Evolutionary conservation across 75 land plant genomes (phyloP).

Genomic region (Selaginella tamariscina): DNA sequence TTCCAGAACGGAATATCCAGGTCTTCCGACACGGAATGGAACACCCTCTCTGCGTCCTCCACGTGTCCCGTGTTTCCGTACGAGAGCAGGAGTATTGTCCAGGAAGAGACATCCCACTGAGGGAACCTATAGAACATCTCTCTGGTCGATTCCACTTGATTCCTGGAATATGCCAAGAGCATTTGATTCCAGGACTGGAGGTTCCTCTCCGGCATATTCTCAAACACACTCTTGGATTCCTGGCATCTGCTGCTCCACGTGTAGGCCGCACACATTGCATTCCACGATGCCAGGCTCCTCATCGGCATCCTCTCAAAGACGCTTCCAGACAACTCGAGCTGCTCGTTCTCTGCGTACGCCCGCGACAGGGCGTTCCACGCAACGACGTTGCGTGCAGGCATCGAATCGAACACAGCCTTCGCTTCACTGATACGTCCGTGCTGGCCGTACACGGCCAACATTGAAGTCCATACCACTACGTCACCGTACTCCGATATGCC

Average conservation of each 20-base stretch:
- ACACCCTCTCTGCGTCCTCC: not conserved
- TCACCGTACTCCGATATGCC: not conserved
- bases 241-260: not conserved
- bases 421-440: not conserved
- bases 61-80: not conserved
- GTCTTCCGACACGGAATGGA: not conserved
- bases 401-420: not conserved
- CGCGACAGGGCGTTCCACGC: not conserved
- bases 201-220: not conserved
- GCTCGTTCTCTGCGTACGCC: not conserved
- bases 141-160: not conserved
- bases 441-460: not conserved
- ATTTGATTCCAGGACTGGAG: not conserved
- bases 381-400: not conserved
- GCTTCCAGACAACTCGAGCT: not conserved
- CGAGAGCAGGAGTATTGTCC: not conserved
- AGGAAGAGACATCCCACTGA: not conserved
- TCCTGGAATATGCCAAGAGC: not conserved
- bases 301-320: not conserved
- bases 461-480: not conserved
- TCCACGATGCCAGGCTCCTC: not conserved
- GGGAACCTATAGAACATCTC: not conserved
- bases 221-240: not conserved
- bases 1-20: not conserved
- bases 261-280: not conserved